phyloP scores from a whole-genome alignment of 768 basidiomycete genomes.

The Termitomyces heimii region DNA sequence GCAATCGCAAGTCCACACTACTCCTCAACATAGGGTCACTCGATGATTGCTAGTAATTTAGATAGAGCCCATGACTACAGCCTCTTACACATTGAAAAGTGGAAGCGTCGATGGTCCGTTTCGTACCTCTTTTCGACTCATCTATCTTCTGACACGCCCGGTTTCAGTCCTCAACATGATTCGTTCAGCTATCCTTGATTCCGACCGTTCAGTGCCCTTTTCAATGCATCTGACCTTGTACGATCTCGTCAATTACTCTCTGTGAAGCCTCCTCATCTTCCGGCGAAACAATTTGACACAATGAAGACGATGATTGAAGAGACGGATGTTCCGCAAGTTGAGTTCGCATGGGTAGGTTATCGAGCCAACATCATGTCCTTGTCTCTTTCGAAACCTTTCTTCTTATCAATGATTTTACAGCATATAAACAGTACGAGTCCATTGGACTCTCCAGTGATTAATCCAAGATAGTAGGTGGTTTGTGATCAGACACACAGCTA shows the following conservation, averaged over 20 bases:
- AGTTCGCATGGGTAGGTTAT: conserved; percentile 11
- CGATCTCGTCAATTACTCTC: conserved; percentile 5
- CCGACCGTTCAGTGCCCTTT: conserved; percentile 3
- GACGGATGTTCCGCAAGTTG: conserved; percentile 9
- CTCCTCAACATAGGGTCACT: background rate
- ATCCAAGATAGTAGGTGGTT: conserved; percentile 9
- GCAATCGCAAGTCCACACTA: conserved; percentile 5
- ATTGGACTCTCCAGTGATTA: conserved; percentile 7
- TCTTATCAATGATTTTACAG: background rate
- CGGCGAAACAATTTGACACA: conserved; percentile 3
- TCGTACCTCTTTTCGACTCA: background rate
- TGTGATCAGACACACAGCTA: background rate
- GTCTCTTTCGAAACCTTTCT: background rate
- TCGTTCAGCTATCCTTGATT: conserved; percentile 8
- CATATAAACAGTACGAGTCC: conserved; percentile 12
- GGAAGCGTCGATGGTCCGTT: conserved; percentile 8
- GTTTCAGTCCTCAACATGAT: background rate
- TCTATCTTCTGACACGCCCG: background rate
- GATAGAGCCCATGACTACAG: conserved; percentile 10
- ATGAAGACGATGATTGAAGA: conserved; percentile 5
- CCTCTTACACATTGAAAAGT: conserved; percentile 7
- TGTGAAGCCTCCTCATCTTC: background rate
- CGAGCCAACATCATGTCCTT: too few species aligned
- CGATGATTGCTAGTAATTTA: background rate
- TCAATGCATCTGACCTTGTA: conserved; percentile 2